Evolutionary conservation across 2,329 filamentous ascomycete genomes (phyloP), one percentile per base, ranked within the genome.

Genomic region (Sporothrix humicola): DNA sequence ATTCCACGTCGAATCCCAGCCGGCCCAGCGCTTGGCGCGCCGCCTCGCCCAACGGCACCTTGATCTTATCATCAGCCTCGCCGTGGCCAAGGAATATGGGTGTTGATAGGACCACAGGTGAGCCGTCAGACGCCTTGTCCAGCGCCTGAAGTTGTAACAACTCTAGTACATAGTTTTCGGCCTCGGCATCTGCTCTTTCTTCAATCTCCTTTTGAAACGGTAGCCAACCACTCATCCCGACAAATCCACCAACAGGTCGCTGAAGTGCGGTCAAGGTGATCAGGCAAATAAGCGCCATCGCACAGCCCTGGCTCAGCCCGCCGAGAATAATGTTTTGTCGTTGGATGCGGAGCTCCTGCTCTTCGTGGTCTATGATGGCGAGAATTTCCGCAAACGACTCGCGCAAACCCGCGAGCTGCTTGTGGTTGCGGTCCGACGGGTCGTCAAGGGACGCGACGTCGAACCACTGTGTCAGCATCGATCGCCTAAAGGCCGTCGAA

Each of bases 81-180:
- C 84, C 82, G 71, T 86, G 84, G 3, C 84, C 83, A 1, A 87
- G 76, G 66, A 86, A 84, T 0, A 86, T 74, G 1, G 84, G 84
- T 0, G 80, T 84, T 17, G 69, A 68, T 7, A 76, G 59, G 20
- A 77, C 75, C 5, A 76, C 76, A 23, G n/a, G 52, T n/a, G 37
- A n/a, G 54, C n/a, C 52, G 69, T 71, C 42, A n/a, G 37, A 50
- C 52, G 12, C 15, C 7, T n/a, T 71, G 69, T 48, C 26, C 66
- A 54, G 9, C 31, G 23, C 23, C 23, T 26, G 23, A 26, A 26
- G 23, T 26, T 52, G 68, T 17, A 72, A 20, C 13, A 74, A 63
- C 12, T 73, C 72, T 13, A 69, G 52, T 13, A 52, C 71, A 5
- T 56, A 72, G 8, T 63, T 48, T 42, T 44, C 17, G 23, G 26